Evolutionary conservation across 169 alveolate species (phyloP), one percentile per base, ranked within the genome.

Genomic region (Theileria orientalis): DNA sequence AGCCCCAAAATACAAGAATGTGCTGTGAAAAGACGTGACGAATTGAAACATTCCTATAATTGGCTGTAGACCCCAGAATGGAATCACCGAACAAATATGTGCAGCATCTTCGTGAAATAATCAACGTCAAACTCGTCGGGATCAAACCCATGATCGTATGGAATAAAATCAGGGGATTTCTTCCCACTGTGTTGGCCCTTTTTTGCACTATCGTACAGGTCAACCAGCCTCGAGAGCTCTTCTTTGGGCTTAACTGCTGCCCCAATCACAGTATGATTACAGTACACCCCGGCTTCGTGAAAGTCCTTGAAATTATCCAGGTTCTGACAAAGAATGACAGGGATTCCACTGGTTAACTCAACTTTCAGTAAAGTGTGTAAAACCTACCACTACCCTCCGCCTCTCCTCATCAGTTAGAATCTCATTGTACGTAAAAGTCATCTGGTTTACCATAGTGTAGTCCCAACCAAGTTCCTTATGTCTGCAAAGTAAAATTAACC

Each of bases 391-490:
- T 0, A 73, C 27, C 16, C 83, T 40, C 0, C 0, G 5, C 44
- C 66, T 57, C 27, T 73, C 83, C 13, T 73, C 67, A 13, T 73
- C 83, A 11, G 72, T 5, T 8, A 73, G 21, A 37, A 73, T 44
- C 1, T 3, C 51, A 27, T 73, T 73, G 54, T 73, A 73, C 8
- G 66, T 16, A 23, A 71, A 37, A 37, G 44, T 37, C 44, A 9
- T 7, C 44, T 7, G 44, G 44, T 37, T 37, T 37, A 9, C 5
- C 44, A 7, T 37, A 37, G 44, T 7, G 63, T 40, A 30, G 37
- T 71, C 54, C 80, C 80, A 71, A 11, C 80, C 80, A 8, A 71
- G 71, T 2, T 42, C 63, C 25, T 46, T 60, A 33, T 71, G 52
- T 33, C 80, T 71, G 63, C 16, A 25, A 35, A 71, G 2, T 37